Evolutionary conservation across 345 rosid genomes (phyloP), one percentile per base, ranked within the genome.

Genomic region (Euclidium syriacum): DNA sequence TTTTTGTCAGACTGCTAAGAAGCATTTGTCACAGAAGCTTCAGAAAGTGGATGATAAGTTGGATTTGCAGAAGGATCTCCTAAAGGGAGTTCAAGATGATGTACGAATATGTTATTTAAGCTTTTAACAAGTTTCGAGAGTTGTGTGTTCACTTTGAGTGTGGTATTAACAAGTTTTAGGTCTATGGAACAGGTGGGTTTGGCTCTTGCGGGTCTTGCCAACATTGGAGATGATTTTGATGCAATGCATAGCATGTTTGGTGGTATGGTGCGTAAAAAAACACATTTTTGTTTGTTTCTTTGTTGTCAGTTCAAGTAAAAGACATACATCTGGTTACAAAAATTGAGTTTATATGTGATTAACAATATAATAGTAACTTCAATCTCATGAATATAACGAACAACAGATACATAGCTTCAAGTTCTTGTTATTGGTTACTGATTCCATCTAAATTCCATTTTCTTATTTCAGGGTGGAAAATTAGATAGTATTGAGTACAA

Each of bases 381-480:
- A 18, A 22, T 50, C 6, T 38, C 58, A 6, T 27, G 35, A 25
- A 25, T 22, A 41, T 39, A 29, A 19, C 10, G 29, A 57, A 56
- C 18, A 43, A 11, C 32, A 35, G 8, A 4, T 58, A 23, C 10
- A 43, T 10, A 30, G 36, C 17, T 68, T 64, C 38, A 30, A 6
- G 20, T 60, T 18, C 49, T 68, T 12, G 30, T 52, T 58, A 33
- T 33, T 68, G 46, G 40, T 11, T 61, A 25, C 55, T 70, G 52
- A 62, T 50, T 61, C 50, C 23, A 39, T 46, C 32, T 19, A 10
- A 11, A 14, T 30, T 35, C 46, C 24, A 9, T 6, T 49, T 32
- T 42, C n/a, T n/a, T n/a, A n/a, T 76, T 75, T 70, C 95, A 91
- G 98, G 98, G 79, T 80, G 88, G 88, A 17, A 86, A 80, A 79